These are phyloP conservation scores for Leptographium lundbergii DNA, from an alignment of 2,329 filamentous ascomycete genomes.

Conservation along the genomic window DNA sequence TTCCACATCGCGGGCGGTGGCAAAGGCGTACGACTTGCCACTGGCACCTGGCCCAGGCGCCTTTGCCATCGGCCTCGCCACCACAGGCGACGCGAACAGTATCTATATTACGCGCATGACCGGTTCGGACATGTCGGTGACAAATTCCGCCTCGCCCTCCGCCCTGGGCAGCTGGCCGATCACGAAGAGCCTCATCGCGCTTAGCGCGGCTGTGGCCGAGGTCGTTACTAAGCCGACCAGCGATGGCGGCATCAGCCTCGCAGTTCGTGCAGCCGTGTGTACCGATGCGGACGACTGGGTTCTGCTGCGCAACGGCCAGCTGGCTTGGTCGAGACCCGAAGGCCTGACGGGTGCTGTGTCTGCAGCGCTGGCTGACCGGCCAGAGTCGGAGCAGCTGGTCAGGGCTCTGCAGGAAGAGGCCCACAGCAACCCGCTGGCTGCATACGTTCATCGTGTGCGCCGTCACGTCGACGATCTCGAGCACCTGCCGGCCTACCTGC, in stretches of 20 bases:
- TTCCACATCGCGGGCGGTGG: constrained; percentile 52
- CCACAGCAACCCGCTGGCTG: constrained; percentile 63
- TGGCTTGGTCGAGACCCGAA: constrained; percentile 72
- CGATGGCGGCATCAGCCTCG: constrained; percentile 44
- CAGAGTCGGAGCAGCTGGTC: constrained; percentile 59
- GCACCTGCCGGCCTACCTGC: constrained; percentile 61
- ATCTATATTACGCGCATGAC: constrained; percentile 78
- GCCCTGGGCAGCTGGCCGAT: constrained; percentile 63
- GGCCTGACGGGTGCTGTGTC: constrained; percentile 68
- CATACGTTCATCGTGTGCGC: constrained; percentile 78
- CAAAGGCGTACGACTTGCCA: constrained; percentile 72
- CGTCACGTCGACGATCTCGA: constrained; percentile 71
- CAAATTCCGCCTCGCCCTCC: constrained; percentile 66
- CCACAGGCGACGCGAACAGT: constrained; percentile 50
- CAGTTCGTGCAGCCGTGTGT: constrained; percentile 64
- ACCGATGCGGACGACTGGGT: constrained; percentile 63
- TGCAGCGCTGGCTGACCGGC: constrained; percentile 68
- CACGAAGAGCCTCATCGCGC: constrained; percentile 50
- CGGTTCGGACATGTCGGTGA: constrained; percentile 60
- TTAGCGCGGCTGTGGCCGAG: constrained; percentile 41
- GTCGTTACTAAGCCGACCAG: constrained; percentile 54
- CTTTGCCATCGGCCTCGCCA: constrained; percentile 64
- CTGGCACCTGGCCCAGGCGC: constrained; percentile 56
- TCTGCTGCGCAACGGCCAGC: constrained; percentile 68
- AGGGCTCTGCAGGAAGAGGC: constrained; percentile 77